Percentiles rank a stretch among this genome's conserved stretches.
phyloP scores from a whole-genome alignment of 306 rosid genomes.

The Corylus americana region DNA sequence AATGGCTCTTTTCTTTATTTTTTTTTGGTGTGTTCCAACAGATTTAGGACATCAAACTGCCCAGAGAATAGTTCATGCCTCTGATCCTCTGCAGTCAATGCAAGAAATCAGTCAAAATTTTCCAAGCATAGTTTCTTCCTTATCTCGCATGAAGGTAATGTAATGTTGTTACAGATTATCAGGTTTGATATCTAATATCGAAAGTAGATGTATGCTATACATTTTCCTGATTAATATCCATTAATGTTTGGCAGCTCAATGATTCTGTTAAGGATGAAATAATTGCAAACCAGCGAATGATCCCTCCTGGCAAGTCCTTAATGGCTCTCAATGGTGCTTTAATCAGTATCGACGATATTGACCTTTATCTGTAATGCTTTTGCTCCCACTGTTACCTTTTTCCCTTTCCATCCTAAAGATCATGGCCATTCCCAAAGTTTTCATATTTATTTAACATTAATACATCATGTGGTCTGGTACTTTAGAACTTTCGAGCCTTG shows the following conservation, averaged over 20 bases:
- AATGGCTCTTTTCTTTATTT: conserved; percentile 17
- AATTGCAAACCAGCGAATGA: conserved; percentile 89
- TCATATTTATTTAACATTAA: conserved; percentile 17
- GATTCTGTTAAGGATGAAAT: conserved; percentile 92
- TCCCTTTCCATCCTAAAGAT: conserved; percentile 26
- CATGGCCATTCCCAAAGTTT: not conserved
- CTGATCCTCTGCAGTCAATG: conserved; percentile 98
- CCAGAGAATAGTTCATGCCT: conserved; percentile 94
- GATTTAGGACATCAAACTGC: conserved; percentile 98
- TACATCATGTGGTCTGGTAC: conserved; percentile 21
- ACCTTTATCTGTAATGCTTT: conserved; percentile 87
- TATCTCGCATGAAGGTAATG: conserved; percentile 95
- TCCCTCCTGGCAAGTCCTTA: conserved; percentile 99
- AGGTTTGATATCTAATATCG: not conserved
- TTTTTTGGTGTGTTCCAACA: conserved; percentile 29
- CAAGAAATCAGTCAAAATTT: conserved; percentile 97
- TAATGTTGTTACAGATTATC: conserved; percentile 17
- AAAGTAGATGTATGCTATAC: not conserved
- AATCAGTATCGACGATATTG: conserved; percentile 91
- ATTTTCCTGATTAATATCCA: conserved; percentile 31
- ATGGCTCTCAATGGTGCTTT: conserved; percentile 98
- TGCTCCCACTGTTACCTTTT: conserved; percentile 40
- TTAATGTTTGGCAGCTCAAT: conserved; percentile 63
- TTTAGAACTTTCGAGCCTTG: not conserved
- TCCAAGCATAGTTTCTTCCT: conserved; percentile 91